A percentile compares a stretch with the other conserved stretches of the same genome.
These are phyloP conservation scores for Phylloporus sp. DNA, from an alignment of 768 basidiomycete genomes.

Conservation along the genomic window DNA sequence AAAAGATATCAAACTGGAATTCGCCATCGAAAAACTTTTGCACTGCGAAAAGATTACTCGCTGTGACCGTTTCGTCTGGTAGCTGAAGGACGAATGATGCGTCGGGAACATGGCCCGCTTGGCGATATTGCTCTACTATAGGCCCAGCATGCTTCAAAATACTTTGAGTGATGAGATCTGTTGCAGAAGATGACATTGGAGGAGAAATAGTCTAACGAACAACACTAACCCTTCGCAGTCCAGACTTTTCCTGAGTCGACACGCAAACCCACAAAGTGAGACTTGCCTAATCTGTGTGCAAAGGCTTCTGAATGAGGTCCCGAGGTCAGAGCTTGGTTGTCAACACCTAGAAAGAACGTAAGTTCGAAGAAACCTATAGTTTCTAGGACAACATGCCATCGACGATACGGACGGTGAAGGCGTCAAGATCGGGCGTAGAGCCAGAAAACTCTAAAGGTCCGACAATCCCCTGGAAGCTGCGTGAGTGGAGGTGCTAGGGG, in stretches of 20 bases:
- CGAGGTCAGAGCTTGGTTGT: slow-evolving; percentile 47
- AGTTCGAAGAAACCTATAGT: not conserved
- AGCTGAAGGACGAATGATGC: slow-evolving; percentile 76
- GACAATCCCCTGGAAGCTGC: slow-evolving; percentile 57
- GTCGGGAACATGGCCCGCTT: slow-evolving; percentile 53
- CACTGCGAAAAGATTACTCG: slow-evolving; percentile 79
- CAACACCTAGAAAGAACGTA: slow-evolving; percentile 42
- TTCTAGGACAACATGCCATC: slow-evolving; percentile 49
- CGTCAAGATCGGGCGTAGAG: slow-evolving; percentile 70
- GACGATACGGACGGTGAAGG: slow-evolving; percentile 73
- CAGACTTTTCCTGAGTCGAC: slow-evolving; percentile 65
- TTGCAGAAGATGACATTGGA: not conserved
- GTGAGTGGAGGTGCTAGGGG: slow-evolving; percentile 6
- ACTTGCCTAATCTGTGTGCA: slow-evolving; percentile 57
- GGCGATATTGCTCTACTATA: slow-evolving; percentile 48
- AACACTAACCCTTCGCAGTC: slow-evolving; percentile 68
- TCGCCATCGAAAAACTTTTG: slow-evolving; percentile 82
- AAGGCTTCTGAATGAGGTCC: slow-evolving; percentile 61
- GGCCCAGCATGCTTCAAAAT: slow-evolving; percentile 55
- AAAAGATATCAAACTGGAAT: slow-evolving; percentile 89
- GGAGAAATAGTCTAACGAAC: not conserved
- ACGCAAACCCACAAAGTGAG: slow-evolving; percentile 62
- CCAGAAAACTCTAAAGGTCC: slow-evolving; percentile 70
- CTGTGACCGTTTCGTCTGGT: slow-evolving; percentile 64
- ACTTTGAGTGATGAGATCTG: slow-evolving; percentile 61